Conservation (phyloP, 1,139 yeast genomes). For the Casaregolazyma suthepensis region DNA sequence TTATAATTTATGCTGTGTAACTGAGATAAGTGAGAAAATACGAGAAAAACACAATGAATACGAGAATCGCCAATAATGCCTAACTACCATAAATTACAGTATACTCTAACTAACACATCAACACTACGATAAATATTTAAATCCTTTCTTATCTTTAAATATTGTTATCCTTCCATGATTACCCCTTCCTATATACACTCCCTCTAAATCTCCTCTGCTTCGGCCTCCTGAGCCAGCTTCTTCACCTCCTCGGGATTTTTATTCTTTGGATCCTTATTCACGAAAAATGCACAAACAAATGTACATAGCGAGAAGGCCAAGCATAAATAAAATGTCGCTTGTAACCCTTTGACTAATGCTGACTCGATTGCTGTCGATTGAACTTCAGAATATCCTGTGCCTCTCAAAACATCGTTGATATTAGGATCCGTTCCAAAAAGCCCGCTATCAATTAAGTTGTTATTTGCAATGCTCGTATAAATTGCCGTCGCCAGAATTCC, state of each 20-base stretch:
- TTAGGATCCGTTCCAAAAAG: conserved; percentile 2
- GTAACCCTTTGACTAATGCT: background rate
- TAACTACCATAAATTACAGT: no score
- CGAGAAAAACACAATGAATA: no score
- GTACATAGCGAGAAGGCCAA: background rate
- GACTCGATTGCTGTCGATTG: background rate
- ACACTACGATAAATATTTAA: no score
- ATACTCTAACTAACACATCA: no score
- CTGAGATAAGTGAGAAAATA: no score
- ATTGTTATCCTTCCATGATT: background rate
- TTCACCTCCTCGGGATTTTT: background rate
- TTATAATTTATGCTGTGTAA: no score
- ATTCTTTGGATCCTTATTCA: background rate
- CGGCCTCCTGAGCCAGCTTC: no score
- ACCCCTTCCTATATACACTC: background rate
- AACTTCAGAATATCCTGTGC: background rate
- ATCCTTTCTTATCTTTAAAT: no score
- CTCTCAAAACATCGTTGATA: background rate
- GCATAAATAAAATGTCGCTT: background rate
- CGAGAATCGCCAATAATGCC: no score
- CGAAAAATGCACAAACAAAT: background rate
- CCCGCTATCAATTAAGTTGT: background rate
- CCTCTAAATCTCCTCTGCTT: background rate
- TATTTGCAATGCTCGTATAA: conserved; percentile 3
- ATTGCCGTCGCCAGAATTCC: conserved; percentile 7